These are phyloP conservation scores for Psilocybe azurescens DNA, from an alignment of 768 basidiomycete species.

Conservation along the genomic window DNA sequence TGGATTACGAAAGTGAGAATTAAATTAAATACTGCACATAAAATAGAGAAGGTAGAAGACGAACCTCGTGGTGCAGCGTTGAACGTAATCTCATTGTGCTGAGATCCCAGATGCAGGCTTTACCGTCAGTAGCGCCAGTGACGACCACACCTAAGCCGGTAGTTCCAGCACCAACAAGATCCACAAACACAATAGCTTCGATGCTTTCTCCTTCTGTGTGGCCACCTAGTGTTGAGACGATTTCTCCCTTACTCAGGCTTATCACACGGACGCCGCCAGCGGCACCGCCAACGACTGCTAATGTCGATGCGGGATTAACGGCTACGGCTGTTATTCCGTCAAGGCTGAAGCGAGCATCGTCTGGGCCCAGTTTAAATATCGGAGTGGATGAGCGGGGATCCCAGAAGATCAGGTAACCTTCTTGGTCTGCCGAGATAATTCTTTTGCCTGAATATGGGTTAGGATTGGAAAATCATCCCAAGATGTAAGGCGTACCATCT, in stretches of 20 bases:
- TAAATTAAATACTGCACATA: background rate
- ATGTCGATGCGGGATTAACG: constrained; percentile 82
- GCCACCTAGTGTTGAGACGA: constrained; percentile 78
- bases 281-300: constrained; percentile 91
- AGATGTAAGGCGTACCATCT: constrained; percentile 59
- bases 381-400: constrained; percentile 84
- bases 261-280: constrained; percentile 87
- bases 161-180: constrained; percentile 59
- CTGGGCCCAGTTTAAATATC: constrained; percentile 76
- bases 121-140: constrained; percentile 93
- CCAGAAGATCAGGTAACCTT: constrained; percentile 87
- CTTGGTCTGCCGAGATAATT: constrained; percentile 85
- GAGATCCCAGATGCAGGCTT: constrained; percentile 94
- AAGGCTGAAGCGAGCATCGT: constrained; percentile 77
- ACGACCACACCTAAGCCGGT: constrained; percentile 69
- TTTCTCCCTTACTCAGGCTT: constrained; percentile 85
- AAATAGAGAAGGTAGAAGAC: constrained; percentile 26
- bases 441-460: constrained; percentile 66
- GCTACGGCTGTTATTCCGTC: constrained; percentile 88
- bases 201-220: constrained; percentile 90
- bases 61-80: constrained; percentile 82
- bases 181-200: constrained; percentile 85
- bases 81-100: constrained; percentile 83
- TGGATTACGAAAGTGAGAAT: constrained; percentile 33
- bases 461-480: background rate